Evolutionary conservation across 1,139 yeast genomes (phyloP).

Genomic region (Williopsis jadinii): DNA sequence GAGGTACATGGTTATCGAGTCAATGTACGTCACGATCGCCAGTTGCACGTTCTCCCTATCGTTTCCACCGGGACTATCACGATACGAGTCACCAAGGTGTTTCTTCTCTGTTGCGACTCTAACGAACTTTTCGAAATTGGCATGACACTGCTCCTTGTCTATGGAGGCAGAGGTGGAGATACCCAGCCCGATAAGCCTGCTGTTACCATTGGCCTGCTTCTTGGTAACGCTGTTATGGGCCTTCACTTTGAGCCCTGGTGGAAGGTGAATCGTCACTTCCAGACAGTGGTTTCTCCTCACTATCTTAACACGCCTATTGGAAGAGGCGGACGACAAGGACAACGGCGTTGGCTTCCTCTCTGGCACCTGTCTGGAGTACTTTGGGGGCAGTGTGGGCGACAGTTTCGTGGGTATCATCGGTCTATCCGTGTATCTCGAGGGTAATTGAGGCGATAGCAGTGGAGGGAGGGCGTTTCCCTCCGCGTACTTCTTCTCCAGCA

Average conservation of each 20-base stretch:
- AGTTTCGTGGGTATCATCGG: slow-evolving; percentile 12
- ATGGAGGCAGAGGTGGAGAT: neutral
- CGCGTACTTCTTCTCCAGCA: neutral
- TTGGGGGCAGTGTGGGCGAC: slow-evolving; percentile 20
- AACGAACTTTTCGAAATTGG: slow-evolving; percentile 6
- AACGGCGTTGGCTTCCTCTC: slow-evolving; percentile 3
- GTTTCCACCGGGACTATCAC: neutral
- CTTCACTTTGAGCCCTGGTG: slow-evolving; percentile 8
- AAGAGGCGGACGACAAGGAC: too few species aligned
- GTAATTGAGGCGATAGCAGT: slow-evolving; percentile 21
- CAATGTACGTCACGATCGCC: slow-evolving; percentile 10
- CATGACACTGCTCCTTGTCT: neutral
- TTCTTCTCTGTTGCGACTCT: slow-evolving; percentile 14
- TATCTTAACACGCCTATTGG: neutral
- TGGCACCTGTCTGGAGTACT: slow-evolving; percentile 1
- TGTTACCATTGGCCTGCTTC: neutral
- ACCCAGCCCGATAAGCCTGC: slow-evolving; percentile 4
- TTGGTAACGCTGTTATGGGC: neutral
- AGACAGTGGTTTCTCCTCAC: slow-evolving; percentile 1
- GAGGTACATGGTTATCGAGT: slow-evolving; percentile 16
- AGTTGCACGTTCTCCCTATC: slow-evolving; percentile 2
- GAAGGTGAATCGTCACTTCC: slow-evolving; percentile 12
- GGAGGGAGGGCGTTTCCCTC: slow-evolving; percentile 4
- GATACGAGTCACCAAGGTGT: slow-evolving; percentile 15
- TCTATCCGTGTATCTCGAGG: slow-evolving; percentile 6